These are phyloP conservation scores for Lathyrus tuberosus DNA, from an alignment of 306 rosid genomes.

Conservation along the genomic window DNA sequence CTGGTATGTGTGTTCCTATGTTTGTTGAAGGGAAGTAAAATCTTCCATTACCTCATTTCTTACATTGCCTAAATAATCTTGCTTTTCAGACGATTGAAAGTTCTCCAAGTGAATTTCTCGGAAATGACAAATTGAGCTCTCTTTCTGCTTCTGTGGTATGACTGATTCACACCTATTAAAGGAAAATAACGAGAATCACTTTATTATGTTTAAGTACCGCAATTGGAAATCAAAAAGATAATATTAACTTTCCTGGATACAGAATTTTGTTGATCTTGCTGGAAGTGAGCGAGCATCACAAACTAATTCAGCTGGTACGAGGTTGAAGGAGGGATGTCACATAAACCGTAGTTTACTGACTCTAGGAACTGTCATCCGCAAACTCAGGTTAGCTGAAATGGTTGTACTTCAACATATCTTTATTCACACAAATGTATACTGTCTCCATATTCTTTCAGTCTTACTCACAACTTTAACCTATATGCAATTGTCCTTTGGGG, in stretches of 20 bases:
- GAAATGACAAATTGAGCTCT: constrained; percentile 78
- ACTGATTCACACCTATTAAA: not conserved
- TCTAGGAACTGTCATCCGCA: constrained; percentile 92
- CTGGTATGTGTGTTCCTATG: constrained; percentile 54
- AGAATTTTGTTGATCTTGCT: constrained; percentile 97
- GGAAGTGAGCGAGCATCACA: constrained; percentile 99
- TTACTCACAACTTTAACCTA: constrained; percentile 2
- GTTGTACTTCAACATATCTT: constrained; percentile 19
- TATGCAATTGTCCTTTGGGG: constrained; percentile 15
- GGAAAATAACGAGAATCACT: constrained; percentile 9
- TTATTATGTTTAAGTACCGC: constrained; percentile 8
- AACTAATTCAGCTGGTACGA: constrained; percentile 83
- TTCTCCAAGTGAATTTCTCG: constrained; percentile 72
- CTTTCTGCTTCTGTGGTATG: constrained; percentile 90
- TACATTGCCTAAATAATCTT: constrained; percentile 32
- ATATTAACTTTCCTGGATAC: constrained; percentile 35
- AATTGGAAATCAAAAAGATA: constrained; percentile 25
- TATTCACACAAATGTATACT: not conserved
- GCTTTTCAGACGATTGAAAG: constrained; percentile 79
- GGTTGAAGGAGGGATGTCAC: constrained; percentile 98
- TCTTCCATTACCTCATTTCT: constrained; percentile 6
- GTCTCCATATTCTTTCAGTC: constrained; percentile 15
- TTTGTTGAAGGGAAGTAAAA: constrained; percentile 19
- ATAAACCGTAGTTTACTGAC: constrained; percentile 93
- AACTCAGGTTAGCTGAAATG: constrained; percentile 72